These are phyloP conservation scores for Sugiyamaella lignohabitans DNA, from an alignment of 805 yeast genomes.

Conservation along the genomic window DNA sequence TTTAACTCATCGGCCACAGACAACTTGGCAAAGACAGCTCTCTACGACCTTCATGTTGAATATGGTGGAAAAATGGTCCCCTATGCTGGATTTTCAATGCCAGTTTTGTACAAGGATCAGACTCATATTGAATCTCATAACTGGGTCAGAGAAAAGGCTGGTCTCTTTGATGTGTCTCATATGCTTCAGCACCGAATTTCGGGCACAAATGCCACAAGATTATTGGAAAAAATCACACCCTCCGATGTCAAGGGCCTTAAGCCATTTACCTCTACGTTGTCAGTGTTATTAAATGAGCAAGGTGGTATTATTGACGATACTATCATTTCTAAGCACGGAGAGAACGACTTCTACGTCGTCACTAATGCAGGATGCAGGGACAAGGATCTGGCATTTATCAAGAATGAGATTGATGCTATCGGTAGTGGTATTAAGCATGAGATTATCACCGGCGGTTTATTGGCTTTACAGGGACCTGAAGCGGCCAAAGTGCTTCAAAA, in stretches of 20 bases:
- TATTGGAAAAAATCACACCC: conserved; percentile 82
- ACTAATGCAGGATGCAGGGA: conserved; percentile 94
- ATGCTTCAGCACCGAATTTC: conserved; percentile 84
- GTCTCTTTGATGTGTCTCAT: conserved; percentile 93
- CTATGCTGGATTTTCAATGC: conserved; percentile 96
- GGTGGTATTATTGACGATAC: conserved; percentile 95
- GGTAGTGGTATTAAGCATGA: conserved; percentile 33
- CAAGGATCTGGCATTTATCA: conserved; percentile 64
- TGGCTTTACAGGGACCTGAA: conserved; percentile 92
- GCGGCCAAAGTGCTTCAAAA: conserved; percentile 63
- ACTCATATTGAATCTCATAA: conserved; percentile 87
- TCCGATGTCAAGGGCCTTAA: conserved; percentile 60
- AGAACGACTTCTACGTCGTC: conserved; percentile 70
- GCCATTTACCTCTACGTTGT: conserved; percentile 60
- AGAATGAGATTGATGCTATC: conserved; percentile 40
- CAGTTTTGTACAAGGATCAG: conserved; percentile 79
- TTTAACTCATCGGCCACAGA: conserved; percentile 16
- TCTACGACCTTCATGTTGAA: conserved; percentile 70
- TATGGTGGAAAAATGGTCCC: conserved; percentile 89
- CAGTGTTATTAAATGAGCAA: conserved; percentile 62
- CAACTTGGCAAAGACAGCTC: conserved; percentile 52
- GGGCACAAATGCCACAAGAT: conserved; percentile 61
- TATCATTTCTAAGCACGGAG: conserved; percentile 76
- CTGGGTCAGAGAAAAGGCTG: conserved; percentile 86
- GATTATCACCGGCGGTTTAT: conserved; percentile 55